Evolutionary conservation across 768 basidiomycete species (phyloP), one percentile per base, ranked within the genome.

Genomic region (Saitozyma podzolica): DNA sequence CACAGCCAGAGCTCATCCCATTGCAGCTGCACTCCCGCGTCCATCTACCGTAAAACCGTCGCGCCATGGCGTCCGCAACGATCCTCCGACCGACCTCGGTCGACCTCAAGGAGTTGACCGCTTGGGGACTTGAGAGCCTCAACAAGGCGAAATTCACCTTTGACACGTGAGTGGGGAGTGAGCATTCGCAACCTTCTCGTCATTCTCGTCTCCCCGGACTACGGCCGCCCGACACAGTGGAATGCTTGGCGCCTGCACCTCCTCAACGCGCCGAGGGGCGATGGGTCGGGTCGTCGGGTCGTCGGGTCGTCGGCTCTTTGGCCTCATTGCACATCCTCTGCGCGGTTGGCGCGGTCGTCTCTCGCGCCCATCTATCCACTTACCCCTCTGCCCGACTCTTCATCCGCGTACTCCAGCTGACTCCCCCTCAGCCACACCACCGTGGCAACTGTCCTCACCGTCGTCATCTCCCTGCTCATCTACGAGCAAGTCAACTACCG

Each of bases 401-500:
- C 3, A 56, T 43, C 29, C 14, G 19, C 43, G 45, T 19, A 41
- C 10, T 17, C n/a, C 8, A 1, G 47, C 54, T 56, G 3, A 42
- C 51, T 39, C n/a, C 51, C 17, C n/a, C 8, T 17, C 52, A 76
- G 74, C 51, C 69, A 72, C 65, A 73, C 72, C n/a, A 70, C 68
- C 49, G 63, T 72, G 7, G 78, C 77, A 16, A 77, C 75, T 9
- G 54, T 78, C 47, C 63, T 78, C 49, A 87, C 86, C 47, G 78
- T 95, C 71, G 67, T 96, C 62, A 78, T 86, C 55, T 83, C 88
- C 11, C 85, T 99, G 48, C 86, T 99, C 54, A 82, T 86, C 51
- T 83, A 95, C 57, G 95, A 99, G 75, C 77, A 80, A 67, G 82
- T 85, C 40, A 85, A 93, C 17, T 99, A 95, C 80, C 84, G 95